Base-by-base conservation (phyloP, 768 basidiomycete genomes). In the Clavulina sp. region DNA sequence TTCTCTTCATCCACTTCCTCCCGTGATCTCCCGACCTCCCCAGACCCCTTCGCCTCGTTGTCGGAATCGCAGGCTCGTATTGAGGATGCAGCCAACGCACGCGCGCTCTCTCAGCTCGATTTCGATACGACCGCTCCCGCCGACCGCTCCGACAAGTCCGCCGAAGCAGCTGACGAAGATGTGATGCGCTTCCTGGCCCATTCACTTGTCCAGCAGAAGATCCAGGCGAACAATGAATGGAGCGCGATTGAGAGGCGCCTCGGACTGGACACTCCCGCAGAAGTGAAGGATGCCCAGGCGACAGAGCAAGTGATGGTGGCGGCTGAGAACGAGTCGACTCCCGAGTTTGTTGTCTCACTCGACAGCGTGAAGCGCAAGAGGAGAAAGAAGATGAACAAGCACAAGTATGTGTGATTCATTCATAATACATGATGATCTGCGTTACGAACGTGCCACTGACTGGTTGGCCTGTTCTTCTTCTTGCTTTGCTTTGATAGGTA, bases 301-400 rank as follows among this genome's bases (percentile, higher is more conserved):
- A n/a, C n/a, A n/a, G n/a, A n/a, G n/a, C n/a, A n/a, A n/a, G n/a
- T n/a, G n/a, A n/a, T n/a, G n/a, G n/a, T n/a, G n/a, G n/a, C n/a
- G n/a, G n/a, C n/a, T n/a, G n/a, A n/a, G n/a, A n/a, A n/a, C n/a
- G n/a, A n/a, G n/a, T n/a, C n/a, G n/a, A 66, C 72, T 30, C 66
- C 70, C 41, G 63, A 65, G 58, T 72, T 72, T n/a, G 69, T 69
- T 41, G 72, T 84, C 16, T 65, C 77, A 62, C 70, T 84, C 67
- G 86, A 88, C 59, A 87, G 85, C 58, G 78, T 77, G 28, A 83
- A 80, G 70, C 75, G 85, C 64, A 89, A 89, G 72, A 73, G 77
- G 59, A 71, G 77, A 71, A 83, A 79, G 78, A 93, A 92, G 78
- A 93, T 93, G 80, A 87, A 82, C 75, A 93, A 91, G 69, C 89